Conservation (phyloP, 106 monocot genomes). For the Xerophyta viscosa region DNA sequence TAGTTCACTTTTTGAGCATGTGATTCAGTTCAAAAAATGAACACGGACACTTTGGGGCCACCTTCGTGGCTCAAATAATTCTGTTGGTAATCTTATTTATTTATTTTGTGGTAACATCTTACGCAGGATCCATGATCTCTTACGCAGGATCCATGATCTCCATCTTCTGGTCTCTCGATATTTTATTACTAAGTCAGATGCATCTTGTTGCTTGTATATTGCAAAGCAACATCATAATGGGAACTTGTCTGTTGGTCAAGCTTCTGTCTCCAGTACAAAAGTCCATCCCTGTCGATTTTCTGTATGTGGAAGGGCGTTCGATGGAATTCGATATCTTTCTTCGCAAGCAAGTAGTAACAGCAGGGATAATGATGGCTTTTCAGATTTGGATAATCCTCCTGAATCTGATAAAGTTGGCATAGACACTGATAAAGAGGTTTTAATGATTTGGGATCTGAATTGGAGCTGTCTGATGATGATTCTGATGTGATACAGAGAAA, state of each 20-base stretch:
- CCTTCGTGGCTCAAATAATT: no score
- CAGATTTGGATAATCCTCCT: constrained; percentile 39
- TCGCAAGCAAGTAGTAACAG: constrained; percentile 33
- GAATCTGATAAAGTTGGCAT: constrained; percentile 11
- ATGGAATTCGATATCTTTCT: constrained; percentile 35
- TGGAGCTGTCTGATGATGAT: not conserved
- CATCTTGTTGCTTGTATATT: constrained; percentile 2
- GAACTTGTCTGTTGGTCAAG: not conserved
- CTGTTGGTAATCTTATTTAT: no score
- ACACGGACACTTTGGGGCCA: no score
- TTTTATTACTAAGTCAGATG: constrained; percentile 8
- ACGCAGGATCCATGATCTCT: no score
- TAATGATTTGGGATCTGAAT: constrained; percentile 7
- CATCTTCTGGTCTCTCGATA: constrained; percentile 2
- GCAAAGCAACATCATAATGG: constrained; percentile 4
- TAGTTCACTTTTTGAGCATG: no score
- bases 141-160: constrained; percentile 15
- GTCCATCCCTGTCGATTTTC: constrained; percentile 4
- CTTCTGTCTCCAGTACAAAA: not conserved
- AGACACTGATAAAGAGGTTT: constrained; percentile 2
- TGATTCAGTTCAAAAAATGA: no score
- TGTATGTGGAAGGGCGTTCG: not conserved
- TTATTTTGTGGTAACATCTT: no score
- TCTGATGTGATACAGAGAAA: constrained; percentile 12
- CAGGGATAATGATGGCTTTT: constrained; percentile 44